phyloP scores from a whole-genome alignment of 805 yeast genomes.

The Candida railenensis region DNA sequence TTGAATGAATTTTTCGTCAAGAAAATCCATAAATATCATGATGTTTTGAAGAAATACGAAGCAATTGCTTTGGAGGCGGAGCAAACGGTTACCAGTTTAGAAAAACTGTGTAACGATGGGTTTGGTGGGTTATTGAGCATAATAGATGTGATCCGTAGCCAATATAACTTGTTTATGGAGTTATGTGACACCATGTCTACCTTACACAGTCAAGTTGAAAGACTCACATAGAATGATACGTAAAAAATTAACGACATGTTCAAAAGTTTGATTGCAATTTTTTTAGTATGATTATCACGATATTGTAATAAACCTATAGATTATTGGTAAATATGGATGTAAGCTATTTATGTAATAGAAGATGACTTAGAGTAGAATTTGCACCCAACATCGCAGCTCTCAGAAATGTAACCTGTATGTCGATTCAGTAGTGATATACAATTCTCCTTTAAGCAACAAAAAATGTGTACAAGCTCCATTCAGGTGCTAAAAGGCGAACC shows the following conservation, averaged over 20 bases:
- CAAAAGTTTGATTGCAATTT: not conserved
- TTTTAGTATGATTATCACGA: not conserved
- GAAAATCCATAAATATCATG: conserved; percentile 50
- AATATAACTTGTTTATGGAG: conserved; percentile 70
- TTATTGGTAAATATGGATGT: no score
- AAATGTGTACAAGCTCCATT: no score
- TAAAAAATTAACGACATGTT: no score
- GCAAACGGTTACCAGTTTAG: conserved; percentile 45
- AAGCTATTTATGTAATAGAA: no score
- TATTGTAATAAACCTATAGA: no score
- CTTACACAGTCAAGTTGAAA: conserved; percentile 46
- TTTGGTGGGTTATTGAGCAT: conserved; percentile 44
- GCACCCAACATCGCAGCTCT: no score
- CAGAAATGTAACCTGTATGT: no score
- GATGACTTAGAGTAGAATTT: no score
- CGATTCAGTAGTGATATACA: no score
- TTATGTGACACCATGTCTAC: conserved; percentile 73
- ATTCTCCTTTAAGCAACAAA: no score
- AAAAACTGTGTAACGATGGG: conserved; percentile 37
- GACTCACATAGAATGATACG: not conserved
- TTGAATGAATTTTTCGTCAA: conserved; percentile 54
- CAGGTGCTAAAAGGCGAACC: no score
- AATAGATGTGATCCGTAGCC: conserved; percentile 63
- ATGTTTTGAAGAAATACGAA: conserved; percentile 55
- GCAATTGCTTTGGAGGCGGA: conserved; percentile 62